phyloP scores from a whole-genome alignment of 306 rosid species.

The Begonia loranthoides region DNA sequence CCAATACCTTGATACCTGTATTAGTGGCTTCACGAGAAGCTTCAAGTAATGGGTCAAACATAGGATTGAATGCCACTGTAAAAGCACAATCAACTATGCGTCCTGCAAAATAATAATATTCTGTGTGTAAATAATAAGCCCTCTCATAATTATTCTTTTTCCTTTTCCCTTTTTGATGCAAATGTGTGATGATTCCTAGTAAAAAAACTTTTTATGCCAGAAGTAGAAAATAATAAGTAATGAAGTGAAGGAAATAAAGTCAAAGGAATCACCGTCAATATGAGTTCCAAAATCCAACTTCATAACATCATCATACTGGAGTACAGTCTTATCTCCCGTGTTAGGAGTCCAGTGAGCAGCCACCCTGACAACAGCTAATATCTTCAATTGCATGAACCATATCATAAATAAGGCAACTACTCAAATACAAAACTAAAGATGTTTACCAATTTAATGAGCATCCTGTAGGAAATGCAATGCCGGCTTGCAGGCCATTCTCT shows the following conservation, averaged over 20 bases:
- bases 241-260: neutral
- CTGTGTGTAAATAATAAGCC: too few species aligned
- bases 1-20: conserved; percentile 80
- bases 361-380: conserved; percentile 42
- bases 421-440: conserved; percentile 2
- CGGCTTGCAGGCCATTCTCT: conserved; percentile 89
- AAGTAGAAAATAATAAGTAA: neutral
- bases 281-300: conserved; percentile 97
- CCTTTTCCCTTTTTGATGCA: too few species aligned
- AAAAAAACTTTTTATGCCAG: neutral
- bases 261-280: conserved; percentile 52
- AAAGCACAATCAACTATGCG: conserved; percentile 85
- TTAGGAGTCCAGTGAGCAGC: conserved; percentile 99
- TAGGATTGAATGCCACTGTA: conserved; percentile 93
- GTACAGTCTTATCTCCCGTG: conserved; percentile 82
- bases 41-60: conserved; percentile 83
- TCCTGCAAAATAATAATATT: conserved; percentile 42
- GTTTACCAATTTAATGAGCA: conserved; percentile 88
- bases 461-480: conserved; percentile 98
- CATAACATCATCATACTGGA: conserved; percentile 94
- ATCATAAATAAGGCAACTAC: neutral
- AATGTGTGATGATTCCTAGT: conserved; percentile 4
- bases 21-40: conserved; percentile 97
- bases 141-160: neutral
- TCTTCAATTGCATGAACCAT: conserved; percentile 9